A percentile compares a stretch with the other conserved stretches of the same genome.
Conservation (phyloP, 129 eudicot genomes). For the Gnaphalium uliginosum region DNA sequence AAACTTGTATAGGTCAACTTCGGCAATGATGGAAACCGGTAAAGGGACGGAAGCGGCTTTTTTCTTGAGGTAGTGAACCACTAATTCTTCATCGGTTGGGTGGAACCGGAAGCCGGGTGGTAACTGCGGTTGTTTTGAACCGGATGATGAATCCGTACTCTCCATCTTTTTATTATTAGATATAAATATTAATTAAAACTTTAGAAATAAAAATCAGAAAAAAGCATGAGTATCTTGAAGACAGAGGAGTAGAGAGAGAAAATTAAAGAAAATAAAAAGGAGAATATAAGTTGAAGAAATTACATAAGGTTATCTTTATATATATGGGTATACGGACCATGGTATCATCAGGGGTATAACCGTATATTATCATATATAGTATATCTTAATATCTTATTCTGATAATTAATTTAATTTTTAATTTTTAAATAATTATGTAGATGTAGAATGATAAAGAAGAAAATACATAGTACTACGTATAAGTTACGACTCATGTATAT, state of each 20-base stretch:
- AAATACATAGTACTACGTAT: no score
- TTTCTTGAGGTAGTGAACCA: conserved; percentile 85
- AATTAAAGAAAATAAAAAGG: conserved; percentile 5
- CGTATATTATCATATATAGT: neutral
- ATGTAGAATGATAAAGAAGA: no score
- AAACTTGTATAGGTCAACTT: conserved; percentile 81
- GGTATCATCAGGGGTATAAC: conserved; percentile 23
- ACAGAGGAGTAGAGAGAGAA: conserved; percentile 30
- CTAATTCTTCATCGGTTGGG: conserved; percentile 91
- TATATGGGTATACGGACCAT: conserved; percentile 39
- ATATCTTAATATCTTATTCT: no score
- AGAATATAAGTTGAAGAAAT: conserved; percentile 9
- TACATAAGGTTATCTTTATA: conserved; percentile 18
- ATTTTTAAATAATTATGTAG: no score
- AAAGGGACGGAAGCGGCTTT: conserved; percentile 74
- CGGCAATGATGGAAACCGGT: conserved; percentile 88
- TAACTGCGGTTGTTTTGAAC: conserved; percentile 72
- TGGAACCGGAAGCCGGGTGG: conserved; percentile 96
- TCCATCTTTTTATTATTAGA: conserved; percentile 44
- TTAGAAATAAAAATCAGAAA: conserved; percentile 9
- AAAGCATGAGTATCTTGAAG: conserved; percentile 17
- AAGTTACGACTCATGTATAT: no score
- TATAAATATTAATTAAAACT: neutral
- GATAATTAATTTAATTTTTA: no score
- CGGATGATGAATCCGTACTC: conserved; percentile 70